phyloP scores from a whole-genome alignment of 2,329 filamentous ascomycete genomes.

The Arthrinium puccinioides region DNA sequence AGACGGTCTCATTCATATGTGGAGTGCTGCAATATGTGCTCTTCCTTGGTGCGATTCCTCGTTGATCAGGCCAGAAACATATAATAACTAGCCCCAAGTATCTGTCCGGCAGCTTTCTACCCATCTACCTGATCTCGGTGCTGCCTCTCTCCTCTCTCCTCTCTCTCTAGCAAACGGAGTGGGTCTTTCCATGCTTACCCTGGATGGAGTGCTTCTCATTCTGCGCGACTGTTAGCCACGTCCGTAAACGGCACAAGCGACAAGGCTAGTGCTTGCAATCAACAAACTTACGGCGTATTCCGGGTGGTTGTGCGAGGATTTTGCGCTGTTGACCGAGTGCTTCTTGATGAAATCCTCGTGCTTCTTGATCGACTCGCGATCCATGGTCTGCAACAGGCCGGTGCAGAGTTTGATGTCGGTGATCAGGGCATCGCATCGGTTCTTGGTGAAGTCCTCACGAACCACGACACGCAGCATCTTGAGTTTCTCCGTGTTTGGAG shows the following conservation, averaged over 20 bases:
- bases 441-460: slow-evolving; percentile 82
- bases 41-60: too few relatives aligned
- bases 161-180: slow-evolving; percentile 65
- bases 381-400: slow-evolving; percentile 64
- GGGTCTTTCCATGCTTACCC: slow-evolving; percentile 85
- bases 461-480: slow-evolving; percentile 93
- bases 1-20: too few relatives aligned
- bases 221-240: slow-evolving; percentile 23
- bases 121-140: too few relatives aligned
- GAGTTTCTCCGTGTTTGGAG: slow-evolving; percentile 72
- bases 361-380: slow-evolving; percentile 61
- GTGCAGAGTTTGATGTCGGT: slow-evolving; percentile 72
- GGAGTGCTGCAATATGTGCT: too few relatives aligned
- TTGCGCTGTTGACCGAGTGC: slow-evolving; percentile 46
- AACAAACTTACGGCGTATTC: slow-evolving; percentile 36
- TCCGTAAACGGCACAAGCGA: background rate
- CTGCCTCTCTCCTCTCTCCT: background rate
- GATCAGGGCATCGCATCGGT: slow-evolving; percentile 72
- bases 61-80: too few relatives aligned
- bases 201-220: slow-evolving; percentile 82
- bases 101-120: too few relatives aligned
- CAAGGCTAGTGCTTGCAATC: slow-evolving; percentile 3
- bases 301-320: slow-evolving; percentile 44
- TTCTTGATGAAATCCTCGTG: slow-evolving; percentile 59
- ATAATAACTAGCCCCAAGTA: too few relatives aligned